phyloP scores from a whole-genome alignment of 768 basidiomycete genomes.

The Suillus fuscotomentosus region DNA sequence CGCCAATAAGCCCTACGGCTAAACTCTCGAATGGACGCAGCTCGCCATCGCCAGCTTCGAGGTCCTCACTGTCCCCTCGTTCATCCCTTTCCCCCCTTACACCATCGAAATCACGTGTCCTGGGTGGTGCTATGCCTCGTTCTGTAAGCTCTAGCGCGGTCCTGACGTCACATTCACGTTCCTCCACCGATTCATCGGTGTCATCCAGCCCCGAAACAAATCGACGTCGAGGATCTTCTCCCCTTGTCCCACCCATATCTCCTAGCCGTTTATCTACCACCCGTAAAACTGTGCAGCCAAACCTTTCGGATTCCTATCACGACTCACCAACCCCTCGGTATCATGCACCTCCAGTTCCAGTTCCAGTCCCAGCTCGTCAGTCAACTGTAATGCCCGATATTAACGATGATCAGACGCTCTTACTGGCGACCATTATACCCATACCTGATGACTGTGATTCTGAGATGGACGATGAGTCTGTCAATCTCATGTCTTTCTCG shows the following conservation, averaged over 20 bases:
- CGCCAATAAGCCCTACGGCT: slow-evolving; percentile 42
- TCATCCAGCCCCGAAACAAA: slow-evolving; percentile 25
- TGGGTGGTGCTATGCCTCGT: slow-evolving; percentile 38
- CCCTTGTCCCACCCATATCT: slow-evolving; percentile 34
- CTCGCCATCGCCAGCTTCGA: slow-evolving; percentile 37
- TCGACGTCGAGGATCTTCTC: slow-evolving; percentile 49
- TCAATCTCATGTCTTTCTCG: slow-evolving; percentile 72
- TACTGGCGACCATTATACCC: slow-evolving; percentile 72
- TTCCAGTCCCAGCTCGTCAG: slow-evolving; percentile 39
- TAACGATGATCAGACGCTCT: slow-evolving; percentile 56
- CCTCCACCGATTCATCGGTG: slow-evolving; percentile 41
- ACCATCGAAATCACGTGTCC: slow-evolving; percentile 41
- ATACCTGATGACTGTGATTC: slow-evolving; percentile 75
- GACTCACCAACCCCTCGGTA: slow-evolving; percentile 24
- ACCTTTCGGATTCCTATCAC: slow-evolving; percentile 34
- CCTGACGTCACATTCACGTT: slow-evolving; percentile 40
- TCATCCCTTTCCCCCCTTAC: slow-evolving; percentile 46
- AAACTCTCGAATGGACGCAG: slow-evolving; percentile 39
- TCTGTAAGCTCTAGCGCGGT: slow-evolving; percentile 39
- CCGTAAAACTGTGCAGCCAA: slow-evolving; percentile 39
- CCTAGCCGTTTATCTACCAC: slow-evolving; percentile 32
- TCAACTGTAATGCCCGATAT: slow-evolving; percentile 44
- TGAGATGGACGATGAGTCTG: slow-evolving; percentile 54
- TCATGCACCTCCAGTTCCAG: slow-evolving; percentile 16
- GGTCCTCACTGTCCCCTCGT: slow-evolving; percentile 49